Evolutionary conservation across 2,329 filamentous ascomycete genomes (phyloP), one percentile per base, ranked within the genome.

Genomic region (Neophaeococcomyces aloes): DNA sequence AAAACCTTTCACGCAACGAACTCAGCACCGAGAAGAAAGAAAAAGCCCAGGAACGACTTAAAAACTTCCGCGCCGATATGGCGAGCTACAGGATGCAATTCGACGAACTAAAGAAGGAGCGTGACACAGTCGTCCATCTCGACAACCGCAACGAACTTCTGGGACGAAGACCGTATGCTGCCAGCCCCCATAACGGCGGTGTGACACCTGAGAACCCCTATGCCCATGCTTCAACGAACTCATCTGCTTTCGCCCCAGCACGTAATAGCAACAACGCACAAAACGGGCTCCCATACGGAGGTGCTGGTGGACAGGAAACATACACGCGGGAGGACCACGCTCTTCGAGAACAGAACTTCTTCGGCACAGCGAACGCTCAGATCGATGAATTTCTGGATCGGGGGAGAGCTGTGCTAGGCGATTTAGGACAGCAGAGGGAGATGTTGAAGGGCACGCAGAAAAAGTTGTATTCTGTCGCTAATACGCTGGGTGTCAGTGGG

Each of bases 381-480:
- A 72, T 98, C 1, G 91, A 98, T 60, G 89, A 96, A 54, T 98
- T 94, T 59, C 76, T 98, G 45, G 88, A 93, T 37, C 74, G 89
- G 2, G 91, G 91, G 0, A 79, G 94, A 59, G 86, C 87, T 1
- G 91, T 98, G 29, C 71, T 96, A 21, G 83, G 84, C 5, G 88
- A 96, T 64, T 65, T 98, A 44, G 83, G 85, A 2, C 76, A 91
- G 58, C 91, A 98, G 69, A 76, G 86, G 43, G 89, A 96, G 61
- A 88, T 95, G 69, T 72, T 98, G 51, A 98, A 98, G 69, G 85
- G 82, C 40, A 96, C 91, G 17, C 91, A 98, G 65, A 82, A 82
- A 62, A 79, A 80, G 60, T 70, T 98, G 38, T 96, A 96, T 60
- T 89, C 78, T 55, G 87, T 95, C 15, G 91, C 86, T 5, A 96